Evolutionary conservation across 2,329 filamentous ascomycete genomes (phyloP), one percentile per base, ranked within the genome.

Genomic region (Paraphoma sp.): DNA sequence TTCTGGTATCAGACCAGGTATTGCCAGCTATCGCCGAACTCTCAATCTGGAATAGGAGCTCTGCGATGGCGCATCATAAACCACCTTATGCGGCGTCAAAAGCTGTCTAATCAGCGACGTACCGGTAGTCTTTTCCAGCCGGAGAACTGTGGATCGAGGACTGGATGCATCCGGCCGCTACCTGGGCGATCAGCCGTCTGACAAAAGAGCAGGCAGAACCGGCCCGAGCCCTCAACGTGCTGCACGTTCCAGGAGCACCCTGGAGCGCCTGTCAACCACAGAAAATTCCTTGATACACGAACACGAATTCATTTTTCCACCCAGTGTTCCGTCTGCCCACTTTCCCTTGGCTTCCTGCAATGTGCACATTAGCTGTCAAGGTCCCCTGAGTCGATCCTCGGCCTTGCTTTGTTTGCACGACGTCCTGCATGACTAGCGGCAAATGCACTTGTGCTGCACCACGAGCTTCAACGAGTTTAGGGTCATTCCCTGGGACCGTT

Each of bases 101-200:
- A 48, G 44, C 51, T 53, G 23, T 53, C 44, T 53, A 47, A 41
- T 44, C 52, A 56, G 51, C 23, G 3, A 23, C 48, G 42, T 30
- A n/a, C n/a, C n/a, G n/a, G n/a, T n/a, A 47, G 45, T 50, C 50
- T 53, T 51, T 28, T 60, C 60, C 64, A 54, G 57, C 56, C 65
- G 56, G 57, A 57, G 51, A 53, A 56, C 65, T 60, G 56, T 60
- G 51, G 57, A 54, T 57, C 58, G 53, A 59, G 60, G 23, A 53
- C 61, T 62, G 56, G 52, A 64, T 57, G 45, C 49, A 55, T 54
- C 55, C 55, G 54, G 54, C 57, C 62, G 59, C 67, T 63, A 60
- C 60, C 45, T 63, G 60, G 69, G 67, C 65, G 69, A 71, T 71
- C 68, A 71, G 63, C 68, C 69, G 65, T 67, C 67, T 62, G 59